Evolutionary conservation across 2,329 filamentous ascomycete species (phyloP).

Genomic region (Aureobasidium pullulans): DNA sequence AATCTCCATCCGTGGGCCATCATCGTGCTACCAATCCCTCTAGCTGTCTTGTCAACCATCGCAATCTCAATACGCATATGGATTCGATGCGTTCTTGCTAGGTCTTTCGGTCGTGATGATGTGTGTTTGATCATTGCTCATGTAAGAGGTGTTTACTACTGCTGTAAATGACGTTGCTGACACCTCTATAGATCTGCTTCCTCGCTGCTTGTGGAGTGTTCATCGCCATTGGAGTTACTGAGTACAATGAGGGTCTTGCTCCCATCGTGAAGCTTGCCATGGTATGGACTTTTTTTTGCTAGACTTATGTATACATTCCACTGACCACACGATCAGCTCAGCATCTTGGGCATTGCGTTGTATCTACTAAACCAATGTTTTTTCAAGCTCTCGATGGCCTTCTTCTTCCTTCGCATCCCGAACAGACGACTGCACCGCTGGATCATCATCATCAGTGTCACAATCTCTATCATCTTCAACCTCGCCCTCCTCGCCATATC

Average conservation of each 20-base stretch:
- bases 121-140: background rate
- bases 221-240: slow-evolving; percentile 8
- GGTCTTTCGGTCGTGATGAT: slow-evolving; percentile 6
- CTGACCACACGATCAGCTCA: background rate
- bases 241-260: slow-evolving; percentile 10
- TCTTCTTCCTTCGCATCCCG: slow-evolving; percentile 15
- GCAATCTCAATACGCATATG: slow-evolving; percentile 6
- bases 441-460: slow-evolving; percentile 11
- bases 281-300: background rate
- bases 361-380: slow-evolving; percentile 15
- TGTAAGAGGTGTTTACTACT: background rate
- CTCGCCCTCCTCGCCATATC: slow-evolving; percentile 11
- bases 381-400: slow-evolving; percentile 15
- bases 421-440: slow-evolving; percentile 1
- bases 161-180: background rate
- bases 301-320: background rate
- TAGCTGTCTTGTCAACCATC: background rate
- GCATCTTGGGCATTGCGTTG: background rate
- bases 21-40: background rate
- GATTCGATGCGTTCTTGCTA: background rate
- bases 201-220: slow-evolving; percentile 9
- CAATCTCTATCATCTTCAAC: slow-evolving; percentile 11
- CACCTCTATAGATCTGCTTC: slow-evolving; percentile 9
- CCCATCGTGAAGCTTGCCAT: background rate
- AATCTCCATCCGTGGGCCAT: slow-evolving; percentile 1